phyloP scores from a whole-genome alignment of 805 yeast genomes.

The Diddensiella transvaalensis region DNA sequence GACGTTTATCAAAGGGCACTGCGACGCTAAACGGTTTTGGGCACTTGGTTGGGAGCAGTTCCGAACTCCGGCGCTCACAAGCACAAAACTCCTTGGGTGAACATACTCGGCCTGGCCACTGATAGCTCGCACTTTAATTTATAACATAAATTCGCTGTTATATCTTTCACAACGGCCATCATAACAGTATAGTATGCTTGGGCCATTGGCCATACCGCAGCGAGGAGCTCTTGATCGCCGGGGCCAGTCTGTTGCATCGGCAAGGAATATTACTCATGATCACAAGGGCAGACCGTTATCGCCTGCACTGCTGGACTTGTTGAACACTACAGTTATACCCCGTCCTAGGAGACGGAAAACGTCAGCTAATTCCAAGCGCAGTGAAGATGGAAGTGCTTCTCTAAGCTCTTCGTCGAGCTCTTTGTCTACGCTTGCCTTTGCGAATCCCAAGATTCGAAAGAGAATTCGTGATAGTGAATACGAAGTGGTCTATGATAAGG shows the following conservation, averaged over 20 bases:
- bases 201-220: not conserved
- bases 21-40: not conserved
- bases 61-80: not conserved
- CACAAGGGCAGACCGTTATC: conserved; percentile 22
- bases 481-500: not conserved
- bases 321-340: conserved; percentile 22
- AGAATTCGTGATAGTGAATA: not conserved
- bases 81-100: not conserved
- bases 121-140: no score
- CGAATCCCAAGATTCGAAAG: not conserved
- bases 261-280: conserved; percentile 15
- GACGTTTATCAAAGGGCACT: no score
- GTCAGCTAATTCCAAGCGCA: not conserved
- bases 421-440: not conserved
- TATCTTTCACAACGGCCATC: no score
- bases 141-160: no score
- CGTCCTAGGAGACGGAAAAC: conserved; percentile 12
- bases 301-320: conserved; percentile 21
- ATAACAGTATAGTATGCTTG: not conserved
- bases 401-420: conserved; percentile 1
- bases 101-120: no score
- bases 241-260: not conserved
- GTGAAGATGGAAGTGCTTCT: not conserved
- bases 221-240: not conserved
- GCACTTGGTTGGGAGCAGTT: not conserved